Percentiles rank a stretch among this genome's conserved stretches.
These are phyloP conservation scores for Debaryomycetaceae sp. DNA, from an alignment of 1,139 yeast species.

Conservation along the genomic window DNA sequence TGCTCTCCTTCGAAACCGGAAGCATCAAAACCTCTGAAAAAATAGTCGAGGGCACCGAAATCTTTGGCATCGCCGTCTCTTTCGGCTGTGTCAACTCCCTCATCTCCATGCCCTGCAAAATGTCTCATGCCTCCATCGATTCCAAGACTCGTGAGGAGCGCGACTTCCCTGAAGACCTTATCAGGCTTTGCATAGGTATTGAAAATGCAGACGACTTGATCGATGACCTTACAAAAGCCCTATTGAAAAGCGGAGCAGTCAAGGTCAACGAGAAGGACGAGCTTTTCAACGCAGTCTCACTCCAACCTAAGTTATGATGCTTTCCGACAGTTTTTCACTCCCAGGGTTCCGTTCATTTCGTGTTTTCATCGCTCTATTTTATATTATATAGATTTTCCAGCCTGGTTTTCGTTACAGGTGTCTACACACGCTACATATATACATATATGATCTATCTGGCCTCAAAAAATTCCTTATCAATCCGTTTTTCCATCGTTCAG, in stretches of 20 bases:
- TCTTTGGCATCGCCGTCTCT: slow-evolving; percentile 88
- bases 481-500: not conserved
- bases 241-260: slow-evolving; percentile 62
- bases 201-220: slow-evolving; percentile 67
- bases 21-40: slow-evolving; percentile 61
- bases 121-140: slow-evolving; percentile 97
- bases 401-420: not conserved
- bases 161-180: slow-evolving; percentile 86
- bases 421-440: not conserved
- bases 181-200: slow-evolving; percentile 85
- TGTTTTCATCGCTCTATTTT: not conserved
- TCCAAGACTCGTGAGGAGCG: slow-evolving; percentile 82
- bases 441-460: not conserved
- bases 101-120: slow-evolving; percentile 87
- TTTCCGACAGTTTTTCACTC: not conserved
- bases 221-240: slow-evolving; percentile 69
- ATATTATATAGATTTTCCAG: not conserved
- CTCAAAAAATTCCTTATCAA: not conserved
- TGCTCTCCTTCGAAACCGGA: slow-evolving; percentile 85
- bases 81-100: slow-evolving; percentile 93
- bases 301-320: slow-evolving; percentile 35
- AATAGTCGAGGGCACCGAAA: slow-evolving; percentile 69
- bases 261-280: slow-evolving; percentile 42
- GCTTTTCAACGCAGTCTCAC: slow-evolving; percentile 40
- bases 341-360: not conserved